Conservation (phyloP, 176 grass and related monocot genomes). For the Miscanthus lutarioriparius region DNA sequence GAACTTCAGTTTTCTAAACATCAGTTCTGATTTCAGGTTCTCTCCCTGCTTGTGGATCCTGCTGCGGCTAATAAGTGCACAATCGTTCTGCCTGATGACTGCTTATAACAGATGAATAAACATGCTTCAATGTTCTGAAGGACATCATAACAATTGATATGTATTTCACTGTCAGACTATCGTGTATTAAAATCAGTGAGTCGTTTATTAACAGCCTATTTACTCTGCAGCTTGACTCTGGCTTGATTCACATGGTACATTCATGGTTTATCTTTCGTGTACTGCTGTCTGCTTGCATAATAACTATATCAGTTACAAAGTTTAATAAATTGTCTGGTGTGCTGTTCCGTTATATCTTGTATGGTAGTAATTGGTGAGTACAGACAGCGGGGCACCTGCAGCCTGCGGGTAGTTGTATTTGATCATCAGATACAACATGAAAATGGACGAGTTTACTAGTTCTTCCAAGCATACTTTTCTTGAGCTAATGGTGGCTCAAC, state of each 20-base stretch:
- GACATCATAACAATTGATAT: background rate
- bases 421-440: background rate
- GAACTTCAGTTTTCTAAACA: constrained; percentile 10
- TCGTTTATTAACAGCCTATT: constrained; percentile 5
- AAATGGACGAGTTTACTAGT: background rate
- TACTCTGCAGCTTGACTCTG: constrained; percentile 7
- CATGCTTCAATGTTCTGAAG: background rate
- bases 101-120: constrained; percentile 6
- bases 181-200: constrained; percentile 4
- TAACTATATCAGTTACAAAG: background rate
- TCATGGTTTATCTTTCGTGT: background rate
- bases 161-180: background rate
- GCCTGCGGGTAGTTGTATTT: background rate
- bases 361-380: background rate
- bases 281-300: background rate
- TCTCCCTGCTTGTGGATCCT: constrained; percentile 94
- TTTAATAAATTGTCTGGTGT: background rate
- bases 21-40: constrained; percentile 61
- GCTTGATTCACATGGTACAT: background rate
- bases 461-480: background rate
- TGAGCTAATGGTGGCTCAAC: no score
- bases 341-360: background rate
- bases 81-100: background rate
- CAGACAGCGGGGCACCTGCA: background rate
- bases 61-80: constrained; percentile 64